Evolutionary conservation across 1,139 yeast species (phyloP).

Genomic region (Nematodospora anomalae): DNA sequence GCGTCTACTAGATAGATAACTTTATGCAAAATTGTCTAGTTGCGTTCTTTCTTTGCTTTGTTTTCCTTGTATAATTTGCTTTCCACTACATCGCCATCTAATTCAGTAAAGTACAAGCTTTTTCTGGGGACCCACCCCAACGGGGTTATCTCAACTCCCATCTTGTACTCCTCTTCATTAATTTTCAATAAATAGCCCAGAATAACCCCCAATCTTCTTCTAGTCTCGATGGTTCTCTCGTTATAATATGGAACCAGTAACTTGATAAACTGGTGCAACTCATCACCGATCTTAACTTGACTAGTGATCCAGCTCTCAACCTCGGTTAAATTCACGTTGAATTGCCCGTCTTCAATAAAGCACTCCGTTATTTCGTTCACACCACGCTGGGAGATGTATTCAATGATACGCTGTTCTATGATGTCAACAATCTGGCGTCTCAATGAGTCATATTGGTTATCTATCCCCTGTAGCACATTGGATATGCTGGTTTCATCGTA

Average conservation of each 20-base stretch:
- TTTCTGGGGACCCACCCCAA: conserved; percentile 14
- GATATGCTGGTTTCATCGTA: conserved; percentile 37
- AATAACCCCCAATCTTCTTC: conserved; percentile 33
- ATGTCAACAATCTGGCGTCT: conserved; percentile 29
- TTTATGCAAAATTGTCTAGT: neutral
- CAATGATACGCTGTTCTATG: conserved; percentile 26
- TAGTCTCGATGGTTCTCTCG: conserved; percentile 17
- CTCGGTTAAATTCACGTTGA: conserved; percentile 25
- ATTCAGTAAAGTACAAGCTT: conserved; percentile 3
- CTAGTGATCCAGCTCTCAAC: conserved; percentile 32
- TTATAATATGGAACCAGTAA: conserved; percentile 34
- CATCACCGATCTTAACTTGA: conserved; percentile 14
- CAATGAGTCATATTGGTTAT: conserved; percentile 40
- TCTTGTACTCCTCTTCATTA: conserved; percentile 20
- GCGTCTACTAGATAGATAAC: conserved; percentile 3
- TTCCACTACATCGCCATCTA: conserved; percentile 5
- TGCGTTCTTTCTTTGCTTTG: neutral
- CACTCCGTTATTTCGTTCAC: conserved; percentile 7
- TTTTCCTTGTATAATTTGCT: conserved; percentile 6
- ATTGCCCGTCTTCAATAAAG: conserved; percentile 32
- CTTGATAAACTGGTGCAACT: conserved; percentile 27
- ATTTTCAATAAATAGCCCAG: conserved; percentile 29
- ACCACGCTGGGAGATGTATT: conserved; percentile 18
- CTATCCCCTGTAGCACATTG: conserved; percentile 37
- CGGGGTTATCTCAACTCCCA: conserved; percentile 31